Evolutionary conservation across 805 yeast species (phyloP).

Genomic region (Nakazawaea populi): DNA sequence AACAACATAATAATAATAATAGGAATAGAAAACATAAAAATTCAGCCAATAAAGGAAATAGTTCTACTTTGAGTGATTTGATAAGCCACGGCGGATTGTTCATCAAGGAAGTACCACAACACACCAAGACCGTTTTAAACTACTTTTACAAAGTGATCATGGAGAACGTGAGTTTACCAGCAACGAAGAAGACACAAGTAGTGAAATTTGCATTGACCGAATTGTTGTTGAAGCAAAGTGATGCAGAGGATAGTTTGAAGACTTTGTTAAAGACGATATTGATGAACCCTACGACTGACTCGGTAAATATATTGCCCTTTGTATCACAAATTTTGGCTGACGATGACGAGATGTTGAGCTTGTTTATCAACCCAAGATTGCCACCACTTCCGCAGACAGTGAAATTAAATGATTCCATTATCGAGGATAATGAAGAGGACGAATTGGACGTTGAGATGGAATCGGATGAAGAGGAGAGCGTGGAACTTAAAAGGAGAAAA

Average conservation of each 20-base stretch:
- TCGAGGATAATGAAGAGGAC: constrained; percentile 15
- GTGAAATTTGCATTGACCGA: constrained; percentile 34
- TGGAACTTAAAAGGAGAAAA: background rate
- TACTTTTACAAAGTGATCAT: constrained; percentile 45
- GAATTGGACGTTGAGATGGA: constrained; percentile 13
- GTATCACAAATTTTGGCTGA: constrained; percentile 46
- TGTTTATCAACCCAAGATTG: constrained; percentile 69
- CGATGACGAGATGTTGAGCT: constrained; percentile 45
- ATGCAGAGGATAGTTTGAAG: constrained; percentile 29
- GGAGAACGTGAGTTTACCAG: constrained; percentile 45
- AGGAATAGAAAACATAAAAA: constrained; percentile 24
- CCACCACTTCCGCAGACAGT: constrained; percentile 35
- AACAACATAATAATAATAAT: constrained; percentile 8
- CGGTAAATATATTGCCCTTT: constrained; percentile 66
- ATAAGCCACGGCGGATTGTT: constrained; percentile 62
- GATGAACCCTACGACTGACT: constrained; percentile 54
- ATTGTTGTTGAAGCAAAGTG: constrained; percentile 17
- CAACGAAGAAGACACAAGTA: constrained; percentile 60
- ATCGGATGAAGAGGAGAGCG: background rate
- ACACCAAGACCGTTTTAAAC: constrained; percentile 30
- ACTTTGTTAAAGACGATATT: constrained; percentile 51
- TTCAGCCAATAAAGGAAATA: background rate
- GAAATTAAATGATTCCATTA: background rate
- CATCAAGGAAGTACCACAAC: constrained; percentile 30
- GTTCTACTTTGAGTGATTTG: constrained; percentile 45